Conservation (phyloP, 23 red algal genomes). For the Agarophyton chilense region DNA sequence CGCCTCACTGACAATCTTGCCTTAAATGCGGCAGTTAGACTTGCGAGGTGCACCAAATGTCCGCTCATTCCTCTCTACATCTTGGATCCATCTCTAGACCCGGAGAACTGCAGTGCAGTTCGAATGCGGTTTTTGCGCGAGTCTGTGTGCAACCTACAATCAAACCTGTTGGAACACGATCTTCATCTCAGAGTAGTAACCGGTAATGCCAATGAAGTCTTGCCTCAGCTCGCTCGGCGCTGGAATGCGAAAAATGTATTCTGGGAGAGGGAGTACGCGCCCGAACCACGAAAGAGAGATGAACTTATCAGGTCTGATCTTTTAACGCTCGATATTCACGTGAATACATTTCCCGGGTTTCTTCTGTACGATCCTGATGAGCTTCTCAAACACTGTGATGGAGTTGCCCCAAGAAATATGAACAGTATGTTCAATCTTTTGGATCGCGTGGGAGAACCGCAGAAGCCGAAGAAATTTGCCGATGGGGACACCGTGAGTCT, state of each 20-base stretch:
- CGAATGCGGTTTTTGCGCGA: constrained; percentile 86
- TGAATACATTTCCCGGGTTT: constrained; percentile 51
- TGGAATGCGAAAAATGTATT: constrained; percentile 42
- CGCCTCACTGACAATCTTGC: constrained; percentile 90
- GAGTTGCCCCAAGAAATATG: constrained; percentile 62
- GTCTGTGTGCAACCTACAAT: constrained; percentile 75
- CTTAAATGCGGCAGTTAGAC: constrained; percentile 61
- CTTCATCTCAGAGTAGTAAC: constrained; percentile 55
- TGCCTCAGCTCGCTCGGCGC: constrained; percentile 19
- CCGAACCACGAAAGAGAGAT: constrained; percentile 58
- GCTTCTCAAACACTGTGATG: constrained; percentile 48
- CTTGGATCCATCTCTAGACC: constrained; percentile 63
- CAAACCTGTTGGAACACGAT: constrained; percentile 42
- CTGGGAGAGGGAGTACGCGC: constrained; percentile 75
- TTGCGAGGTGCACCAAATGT: neutral
- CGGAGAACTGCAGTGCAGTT: constrained; percentile 49
- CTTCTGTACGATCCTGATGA: constrained; percentile 83
- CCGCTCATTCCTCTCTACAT: constrained; percentile 74
- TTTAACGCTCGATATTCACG: constrained; percentile 44
- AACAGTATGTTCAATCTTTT: constrained; percentile 59
- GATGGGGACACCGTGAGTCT: neutral
- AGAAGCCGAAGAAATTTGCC: constrained; percentile 19
- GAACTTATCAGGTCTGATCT: neutral
- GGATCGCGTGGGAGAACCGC: constrained; percentile 67
- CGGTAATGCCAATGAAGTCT: constrained; percentile 49